Percentiles rank a stretch among this genome's conserved stretches.
phyloP scores from a whole-genome alignment of 2,329 filamentous ascomycete species.

The Helicocarpus griseus region DNA sequence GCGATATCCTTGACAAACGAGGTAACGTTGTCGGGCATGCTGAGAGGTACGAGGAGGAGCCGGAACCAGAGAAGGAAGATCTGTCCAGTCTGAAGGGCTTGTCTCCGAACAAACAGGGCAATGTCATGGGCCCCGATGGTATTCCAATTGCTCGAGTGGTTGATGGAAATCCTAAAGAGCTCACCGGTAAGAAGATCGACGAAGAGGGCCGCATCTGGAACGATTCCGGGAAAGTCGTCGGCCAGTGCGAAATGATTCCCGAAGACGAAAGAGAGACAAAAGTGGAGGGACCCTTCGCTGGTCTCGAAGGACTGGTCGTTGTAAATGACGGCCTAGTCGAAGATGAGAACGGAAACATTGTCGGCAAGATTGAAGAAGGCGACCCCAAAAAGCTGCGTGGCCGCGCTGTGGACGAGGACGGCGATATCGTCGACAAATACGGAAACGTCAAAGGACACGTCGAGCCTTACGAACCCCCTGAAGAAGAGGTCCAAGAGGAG shows the following conservation, averaged over 20 bases:
- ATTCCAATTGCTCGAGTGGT: slow-evolving; percentile 48
- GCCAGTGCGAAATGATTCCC: slow-evolving; percentile 49
- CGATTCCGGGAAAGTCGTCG: slow-evolving; percentile 47
- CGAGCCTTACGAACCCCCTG: slow-evolving; percentile 44
- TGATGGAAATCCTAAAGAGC: slow-evolving; percentile 47
- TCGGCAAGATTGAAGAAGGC: slow-evolving; percentile 61
- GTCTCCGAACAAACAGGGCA: slow-evolving; percentile 49
- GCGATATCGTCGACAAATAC: slow-evolving; percentile 71
- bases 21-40: slow-evolving; percentile 54
- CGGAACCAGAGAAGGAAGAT: slow-evolving; percentile 35
- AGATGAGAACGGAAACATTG: slow-evolving; percentile 67
- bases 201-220: slow-evolving; percentile 48
- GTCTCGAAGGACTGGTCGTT: slow-evolving; percentile 46
- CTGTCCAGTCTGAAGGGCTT: slow-evolving; percentile 46
- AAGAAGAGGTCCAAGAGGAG: slow-evolving; percentile 38
- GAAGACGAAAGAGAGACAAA: slow-evolving; percentile 46
- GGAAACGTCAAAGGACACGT: slow-evolving; percentile 51
- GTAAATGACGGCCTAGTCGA: slow-evolving; percentile 53
- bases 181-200: slow-evolving; percentile 47
- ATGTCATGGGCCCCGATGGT: slow-evolving; percentile 44
- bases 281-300: slow-evolving; percentile 49
- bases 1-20: slow-evolving; percentile 52
- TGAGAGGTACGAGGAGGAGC: slow-evolving; percentile 28
- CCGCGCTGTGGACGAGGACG: slow-evolving; percentile 68
- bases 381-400: slow-evolving; percentile 64